Conservation (phyloP, 192 early-diverging fungal genomes). For the Helicostylum pulchrum region DNA sequence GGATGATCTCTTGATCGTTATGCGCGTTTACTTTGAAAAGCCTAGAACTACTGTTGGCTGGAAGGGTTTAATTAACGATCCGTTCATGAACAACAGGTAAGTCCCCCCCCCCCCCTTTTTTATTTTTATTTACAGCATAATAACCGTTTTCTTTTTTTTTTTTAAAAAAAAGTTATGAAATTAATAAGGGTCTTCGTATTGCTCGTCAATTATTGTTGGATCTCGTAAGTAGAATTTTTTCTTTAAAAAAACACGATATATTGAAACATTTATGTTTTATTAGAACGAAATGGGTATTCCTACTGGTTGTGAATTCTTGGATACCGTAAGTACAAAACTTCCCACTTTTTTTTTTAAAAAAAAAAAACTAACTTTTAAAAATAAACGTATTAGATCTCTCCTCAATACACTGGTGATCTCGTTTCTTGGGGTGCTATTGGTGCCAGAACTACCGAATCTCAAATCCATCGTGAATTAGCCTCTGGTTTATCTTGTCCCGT, state of each 20-base stretch:
- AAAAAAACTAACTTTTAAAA: too few species aligned
- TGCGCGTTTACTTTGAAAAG: constrained; percentile 89
- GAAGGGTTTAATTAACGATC: constrained; percentile 92
- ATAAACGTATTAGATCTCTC: constrained; percentile 50
- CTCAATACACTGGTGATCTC: constrained; percentile 78
- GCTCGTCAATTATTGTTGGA: constrained; percentile 69
- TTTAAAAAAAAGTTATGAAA: constrained; percentile 50
- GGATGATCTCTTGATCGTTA: constrained; percentile 70
- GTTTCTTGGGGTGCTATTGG: constrained; percentile 80
- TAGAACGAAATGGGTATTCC: constrained; percentile 54
- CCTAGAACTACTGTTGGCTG: constrained; percentile 84
- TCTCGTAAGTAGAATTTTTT: constrained; percentile 9
- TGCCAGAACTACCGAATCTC: constrained; percentile 80
- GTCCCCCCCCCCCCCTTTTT: neutral
- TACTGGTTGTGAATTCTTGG: constrained; percentile 73
- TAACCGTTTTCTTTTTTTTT: neutral
- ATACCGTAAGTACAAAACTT: constrained; percentile 42
- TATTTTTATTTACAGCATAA: neutral
- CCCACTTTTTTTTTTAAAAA: neutral
- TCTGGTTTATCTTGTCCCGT: constrained; percentile 78
- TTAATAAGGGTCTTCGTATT: constrained; percentile 81
- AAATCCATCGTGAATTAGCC: constrained; percentile 78
- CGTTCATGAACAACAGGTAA: constrained; percentile 63
- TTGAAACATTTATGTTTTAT: constrained; percentile 39
- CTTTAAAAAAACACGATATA: neutral